These are phyloP conservation scores for Ampelomyces quisqualis DNA, from an alignment of 2,329 filamentous ascomycete genomes.

Conservation along the genomic window DNA sequence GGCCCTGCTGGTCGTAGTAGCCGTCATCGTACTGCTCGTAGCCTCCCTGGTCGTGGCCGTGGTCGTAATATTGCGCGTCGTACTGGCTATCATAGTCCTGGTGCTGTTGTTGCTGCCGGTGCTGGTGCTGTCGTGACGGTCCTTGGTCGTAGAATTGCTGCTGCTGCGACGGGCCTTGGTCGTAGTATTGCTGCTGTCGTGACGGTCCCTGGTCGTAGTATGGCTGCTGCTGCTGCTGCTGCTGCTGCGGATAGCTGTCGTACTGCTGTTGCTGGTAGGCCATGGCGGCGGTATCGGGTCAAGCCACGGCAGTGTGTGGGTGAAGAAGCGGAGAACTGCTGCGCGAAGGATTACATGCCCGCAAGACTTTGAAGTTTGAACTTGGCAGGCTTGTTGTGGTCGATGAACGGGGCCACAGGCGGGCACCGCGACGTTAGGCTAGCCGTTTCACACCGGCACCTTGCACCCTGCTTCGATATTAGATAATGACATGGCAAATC, in stretches of 20 bases:
- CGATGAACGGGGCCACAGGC: constrained; percentile 15
- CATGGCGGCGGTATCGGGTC: constrained; percentile 33
- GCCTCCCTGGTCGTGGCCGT: constrained; percentile 38
- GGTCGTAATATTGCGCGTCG: constrained; percentile 36
- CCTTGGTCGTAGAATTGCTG: constrained; percentile 38
- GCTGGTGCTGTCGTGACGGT: constrained; percentile 16
- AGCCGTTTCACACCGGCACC: constrained; percentile 18
- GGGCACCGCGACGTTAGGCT: too few relatives aligned
- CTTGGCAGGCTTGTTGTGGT: constrained; percentile 27
- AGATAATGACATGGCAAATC: constrained; percentile 15
- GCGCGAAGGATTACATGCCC: constrained; percentile 15
- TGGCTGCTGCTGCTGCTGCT: constrained; percentile 35
- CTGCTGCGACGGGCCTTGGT: constrained; percentile 33
- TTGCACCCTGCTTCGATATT: constrained; percentile 21
- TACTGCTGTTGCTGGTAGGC: constrained; percentile 46
- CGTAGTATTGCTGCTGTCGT: constrained; percentile 20
- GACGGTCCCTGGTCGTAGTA: constrained; percentile 32
- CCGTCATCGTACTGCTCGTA: constrained; percentile 40
- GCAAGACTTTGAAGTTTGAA: too few relatives aligned
- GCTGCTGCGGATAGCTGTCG: too few relatives aligned
- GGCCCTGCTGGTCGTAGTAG: constrained; percentile 37
- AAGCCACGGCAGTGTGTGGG: too few relatives aligned
- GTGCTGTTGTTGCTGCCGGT: constrained; percentile 29
- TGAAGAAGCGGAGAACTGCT: too few relatives aligned
- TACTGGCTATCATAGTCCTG: constrained; percentile 34